These are phyloP conservation scores for Phlebopus sp. DNA, from an alignment of 1,284 basidiomycete species.

Conservation along the genomic window DNA sequence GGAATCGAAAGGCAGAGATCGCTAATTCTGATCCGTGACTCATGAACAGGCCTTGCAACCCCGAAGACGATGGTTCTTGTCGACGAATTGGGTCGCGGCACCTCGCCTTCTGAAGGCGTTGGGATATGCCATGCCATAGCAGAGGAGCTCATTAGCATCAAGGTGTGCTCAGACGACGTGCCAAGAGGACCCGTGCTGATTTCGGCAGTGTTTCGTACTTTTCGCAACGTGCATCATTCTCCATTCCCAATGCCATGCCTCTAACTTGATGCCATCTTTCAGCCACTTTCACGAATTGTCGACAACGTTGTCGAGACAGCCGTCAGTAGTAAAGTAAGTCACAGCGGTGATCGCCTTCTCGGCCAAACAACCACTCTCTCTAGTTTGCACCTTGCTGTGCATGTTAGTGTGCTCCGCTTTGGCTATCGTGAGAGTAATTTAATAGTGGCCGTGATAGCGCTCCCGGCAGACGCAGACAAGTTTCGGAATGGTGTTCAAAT, in stretches of 20 bases:
- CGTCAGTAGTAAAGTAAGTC: slow-evolving; percentile 70
- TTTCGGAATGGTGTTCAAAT: slow-evolving; percentile 73
- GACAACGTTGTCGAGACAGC: slow-evolving; percentile 66
- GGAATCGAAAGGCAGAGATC: not conserved
- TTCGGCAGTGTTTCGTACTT: slow-evolving; percentile 71
- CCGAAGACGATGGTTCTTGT: slow-evolving; percentile 74
- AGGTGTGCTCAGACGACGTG: slow-evolving; percentile 43
- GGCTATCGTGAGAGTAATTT: not conserved
- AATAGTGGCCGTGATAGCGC: slow-evolving; percentile 37
- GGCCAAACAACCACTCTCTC: not conserved
- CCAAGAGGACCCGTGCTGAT: slow-evolving; percentile 1
- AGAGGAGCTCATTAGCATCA: slow-evolving; percentile 75
- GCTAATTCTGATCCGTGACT: not conserved
- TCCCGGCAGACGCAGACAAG: slow-evolving; percentile 50
- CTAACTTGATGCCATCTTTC: not conserved
- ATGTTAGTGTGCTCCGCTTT: slow-evolving; percentile 44
- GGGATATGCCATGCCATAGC: slow-evolving; percentile 93
- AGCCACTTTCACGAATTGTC: slow-evolving; percentile 75
- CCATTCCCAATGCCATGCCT: not conserved
- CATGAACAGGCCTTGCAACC: slow-evolving; percentile 66
- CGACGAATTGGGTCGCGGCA: slow-evolving; percentile 90
- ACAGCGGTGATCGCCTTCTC: slow-evolving; percentile 17
- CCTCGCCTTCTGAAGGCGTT: slow-evolving; percentile 81
- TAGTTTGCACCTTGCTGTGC: slow-evolving; percentile 80
- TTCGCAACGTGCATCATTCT: slow-evolving; percentile 74